Evolutionary conservation across 2,329 filamentous ascomycete genomes (phyloP).

Genomic region (Domatiomyces globalis): DNA sequence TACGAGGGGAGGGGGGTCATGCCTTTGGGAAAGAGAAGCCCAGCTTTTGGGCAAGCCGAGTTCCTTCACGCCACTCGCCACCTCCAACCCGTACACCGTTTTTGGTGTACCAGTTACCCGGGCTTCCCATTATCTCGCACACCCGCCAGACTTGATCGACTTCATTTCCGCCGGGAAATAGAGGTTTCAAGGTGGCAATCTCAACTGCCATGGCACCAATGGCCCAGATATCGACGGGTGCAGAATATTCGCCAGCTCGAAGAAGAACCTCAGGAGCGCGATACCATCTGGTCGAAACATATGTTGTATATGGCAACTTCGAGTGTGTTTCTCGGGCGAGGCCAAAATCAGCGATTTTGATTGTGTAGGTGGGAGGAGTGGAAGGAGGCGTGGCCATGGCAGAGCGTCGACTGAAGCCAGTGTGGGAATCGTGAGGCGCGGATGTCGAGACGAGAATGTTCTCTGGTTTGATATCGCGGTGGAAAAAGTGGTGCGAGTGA

Average conservation of each 20-base stretch:
- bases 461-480: conserved; percentile 97
- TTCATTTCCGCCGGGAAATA: conserved; percentile 96
- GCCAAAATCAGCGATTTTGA: conserved; percentile 98
- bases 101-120: conserved; percentile 96
- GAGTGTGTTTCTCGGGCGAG: conserved; percentile 95
- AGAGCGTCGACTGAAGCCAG: conserved; percentile 85
- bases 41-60: conserved; percentile 80
- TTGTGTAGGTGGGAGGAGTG: conserved; percentile 82
- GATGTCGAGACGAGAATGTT: conserved; percentile 96
- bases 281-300: conserved; percentile 96
- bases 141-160: conserved; percentile 98
- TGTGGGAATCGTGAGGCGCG: conserved; percentile 62
- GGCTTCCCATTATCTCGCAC: conserved; percentile 98
- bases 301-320: conserved; percentile 91
- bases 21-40: conserved; percentile 93
- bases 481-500: conserved; percentile 93
- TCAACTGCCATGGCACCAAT: conserved; percentile 98
- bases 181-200: conserved; percentile 84
- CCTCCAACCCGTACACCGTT: conserved; percentile 73
- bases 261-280: conserved; percentile 83
- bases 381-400: conserved; percentile 86
- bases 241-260: conserved; percentile 89
- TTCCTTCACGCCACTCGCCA: conserved; percentile 94
- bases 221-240: conserved; percentile 96
- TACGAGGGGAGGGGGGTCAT: conserved; percentile 13